Percentiles rank a stretch among this genome's conserved stretches.
Conservation (phyloP, 208 protist genomes). For the Leishmania gerbilli region DNA sequence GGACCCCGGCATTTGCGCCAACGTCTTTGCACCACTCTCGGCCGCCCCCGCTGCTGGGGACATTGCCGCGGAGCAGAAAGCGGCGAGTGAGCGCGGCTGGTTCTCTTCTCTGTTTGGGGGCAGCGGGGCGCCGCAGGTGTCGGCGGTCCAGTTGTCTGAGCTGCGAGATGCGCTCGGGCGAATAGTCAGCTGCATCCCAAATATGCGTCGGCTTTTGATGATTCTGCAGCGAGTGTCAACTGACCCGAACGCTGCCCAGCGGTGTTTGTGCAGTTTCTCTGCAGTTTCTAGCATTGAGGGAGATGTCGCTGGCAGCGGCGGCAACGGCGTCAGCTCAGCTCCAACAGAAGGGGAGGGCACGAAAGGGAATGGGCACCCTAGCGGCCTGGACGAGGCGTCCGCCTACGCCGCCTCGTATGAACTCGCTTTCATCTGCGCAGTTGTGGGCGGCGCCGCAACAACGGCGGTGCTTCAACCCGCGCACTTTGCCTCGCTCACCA, state of each 20-base stretch:
- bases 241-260: conserved; percentile 12
- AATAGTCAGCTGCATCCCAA: conserved; percentile 40
- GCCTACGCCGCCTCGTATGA: conserved; percentile 36
- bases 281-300: conserved; percentile 22
- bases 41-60: neutral
- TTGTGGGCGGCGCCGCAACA: conserved; percentile 18
- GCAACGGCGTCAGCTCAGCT: neutral
- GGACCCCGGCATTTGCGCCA: conserved; percentile 38
- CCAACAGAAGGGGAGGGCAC: neutral
- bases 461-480: conserved; percentile 14
- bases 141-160: conserved; percentile 28
- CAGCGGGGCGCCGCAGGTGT: conserved; percentile 22
- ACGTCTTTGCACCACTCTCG: conserved; percentile 17
- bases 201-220: conserved; percentile 44
- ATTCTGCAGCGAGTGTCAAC: conserved; percentile 27
- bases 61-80: conserved; percentile 5
- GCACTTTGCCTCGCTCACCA: conserved; percentile 15
- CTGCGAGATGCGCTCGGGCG: conserved; percentile 35
- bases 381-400: conserved; percentile 22
- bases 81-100: conserved; percentile 31
- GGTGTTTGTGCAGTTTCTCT: conserved; percentile 23
- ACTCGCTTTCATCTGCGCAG: conserved; percentile 25
- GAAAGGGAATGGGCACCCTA: neutral
- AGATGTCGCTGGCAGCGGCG: neutral
- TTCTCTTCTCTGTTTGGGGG: conserved; percentile 56